phyloP scores from a whole-genome alignment of 768 basidiomycete species.

The Crepidotus variabilis region DNA sequence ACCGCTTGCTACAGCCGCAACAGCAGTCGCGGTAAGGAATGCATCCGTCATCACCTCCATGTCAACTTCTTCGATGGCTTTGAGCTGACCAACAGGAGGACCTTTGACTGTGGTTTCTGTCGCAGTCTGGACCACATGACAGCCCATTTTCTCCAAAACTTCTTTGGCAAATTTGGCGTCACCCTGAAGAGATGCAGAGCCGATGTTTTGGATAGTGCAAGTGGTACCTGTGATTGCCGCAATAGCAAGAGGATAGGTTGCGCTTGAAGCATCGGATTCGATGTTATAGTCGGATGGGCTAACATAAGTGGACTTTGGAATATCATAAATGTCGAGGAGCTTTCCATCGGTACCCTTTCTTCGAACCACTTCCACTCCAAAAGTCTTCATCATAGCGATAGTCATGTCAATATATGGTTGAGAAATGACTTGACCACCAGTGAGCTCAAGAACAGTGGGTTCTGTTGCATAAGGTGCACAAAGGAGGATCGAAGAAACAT shows the following conservation, averaged over 20 bases:
- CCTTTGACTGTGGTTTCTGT: slow-evolving; percentile 91
- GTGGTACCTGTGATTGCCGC: slow-evolving; percentile 97
- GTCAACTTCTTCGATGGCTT: slow-evolving; percentile 82
- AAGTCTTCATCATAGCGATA: slow-evolving; percentile 93
- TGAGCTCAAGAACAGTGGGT: slow-evolving; percentile 84
- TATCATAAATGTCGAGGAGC: slow-evolving; percentile 76
- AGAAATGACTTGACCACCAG: slow-evolving; percentile 93
- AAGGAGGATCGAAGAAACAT: slow-evolving; percentile 94
- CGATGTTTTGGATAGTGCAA: slow-evolving; percentile 92
- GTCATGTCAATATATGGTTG: slow-evolving; percentile 99
- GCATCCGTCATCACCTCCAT: slow-evolving; percentile 99
- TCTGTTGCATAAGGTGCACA: slow-evolving; percentile 91
- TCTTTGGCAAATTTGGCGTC: slow-evolving; percentile 94
- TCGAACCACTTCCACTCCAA: slow-evolving; percentile 77
- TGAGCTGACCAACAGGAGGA: slow-evolving; percentile 76
- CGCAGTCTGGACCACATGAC: slow-evolving; percentile 81
- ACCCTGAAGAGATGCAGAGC: slow-evolving; percentile 88
- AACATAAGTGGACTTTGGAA: slow-evolving; percentile 74
- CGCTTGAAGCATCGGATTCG: slow-evolving; percentile 93
- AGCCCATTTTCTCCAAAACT: slow-evolving; percentile 94
- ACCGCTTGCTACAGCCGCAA: slow-evolving; percentile 78
- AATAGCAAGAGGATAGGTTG: slow-evolving; percentile 95
- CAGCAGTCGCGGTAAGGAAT: slow-evolving; percentile 90
- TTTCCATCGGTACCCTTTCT: slow-evolving; percentile 57
- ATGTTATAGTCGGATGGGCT: slow-evolving; percentile 85